Base-by-base conservation (phyloP, 106 monocot species). In the Ottelia alismoides region DNA sequence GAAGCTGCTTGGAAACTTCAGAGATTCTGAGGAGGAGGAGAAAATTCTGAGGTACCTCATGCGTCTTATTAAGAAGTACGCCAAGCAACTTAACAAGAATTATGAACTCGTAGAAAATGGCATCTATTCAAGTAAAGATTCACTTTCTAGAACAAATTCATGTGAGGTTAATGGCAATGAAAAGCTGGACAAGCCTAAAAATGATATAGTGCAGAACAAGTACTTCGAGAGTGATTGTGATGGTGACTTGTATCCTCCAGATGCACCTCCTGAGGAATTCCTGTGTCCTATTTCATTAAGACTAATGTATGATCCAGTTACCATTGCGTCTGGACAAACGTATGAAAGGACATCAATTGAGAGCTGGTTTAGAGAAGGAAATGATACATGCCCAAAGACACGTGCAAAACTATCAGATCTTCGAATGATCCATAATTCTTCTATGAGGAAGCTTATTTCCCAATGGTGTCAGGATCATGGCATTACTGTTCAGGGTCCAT, bases 221-320 rank as follows among this genome's bases (percentile, higher is more conserved):
- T 2, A 1, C 45, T 2, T 1, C 19, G 19, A 51, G 18, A 24
- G 22, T 29, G 49, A 31, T 17, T 2, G 1, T 60, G 18, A 27
- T 9, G 20, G 21, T 49, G 60, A 62, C 55, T 22, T 47, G 31
- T 31, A 47, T 28, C 31, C 22, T 66, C 14, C 52, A 51, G 51
- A 61, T 53, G 10, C 27, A 25, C 78, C 77, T 51, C 98, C 96
- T 62, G 69, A 72, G 49, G 82, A 82, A 64, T 90, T 75, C 56
- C 65, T 45, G 45, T 99, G 90, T 55, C 98, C 98, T 27, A 70
- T 99, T 55, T 86, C 98, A 57, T 70, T 54, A 30, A 80, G 61
- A 51, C 25, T 99, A 27, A 99, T 99, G 98, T 64, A 61, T 63
- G 90, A 99, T 71, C 90, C 98, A 12, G 90, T 99, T 35, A 63